Conservation (phyloP, 768 basidiomycete genomes). For the Rhodosporidiobolus odoratus region DNA sequence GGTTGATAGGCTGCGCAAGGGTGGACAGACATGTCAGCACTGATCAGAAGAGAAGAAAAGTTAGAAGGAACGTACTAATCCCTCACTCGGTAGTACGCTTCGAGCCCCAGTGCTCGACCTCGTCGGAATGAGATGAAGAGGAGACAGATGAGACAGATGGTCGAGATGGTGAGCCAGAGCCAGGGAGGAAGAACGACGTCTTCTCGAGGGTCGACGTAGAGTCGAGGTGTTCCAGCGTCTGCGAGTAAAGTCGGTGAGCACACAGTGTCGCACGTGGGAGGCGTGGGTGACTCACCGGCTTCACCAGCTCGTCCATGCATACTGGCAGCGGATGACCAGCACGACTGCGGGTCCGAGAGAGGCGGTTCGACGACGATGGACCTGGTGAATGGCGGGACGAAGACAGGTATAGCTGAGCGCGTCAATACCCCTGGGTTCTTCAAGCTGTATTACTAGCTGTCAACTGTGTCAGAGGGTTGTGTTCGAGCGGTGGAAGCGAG, state of each 20-base stretch:
- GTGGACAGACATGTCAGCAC: too few relatives aligned
- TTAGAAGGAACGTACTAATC: conserved; percentile 5
- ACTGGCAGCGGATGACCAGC: too few relatives aligned
- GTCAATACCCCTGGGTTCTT: too few relatives aligned
- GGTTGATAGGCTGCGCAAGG: neutral
- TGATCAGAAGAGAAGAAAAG: neutral
- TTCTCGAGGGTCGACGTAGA: conserved; percentile 32
- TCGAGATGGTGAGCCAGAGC: conserved; percentile 31
- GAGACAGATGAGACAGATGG: conserved; percentile 8
- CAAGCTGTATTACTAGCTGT: too few relatives aligned
- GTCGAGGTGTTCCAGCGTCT: neutral
- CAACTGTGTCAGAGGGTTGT: too few relatives aligned
- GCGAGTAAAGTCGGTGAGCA: neutral
- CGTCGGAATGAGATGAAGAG: conserved; percentile 28
- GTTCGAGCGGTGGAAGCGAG: too few relatives aligned
- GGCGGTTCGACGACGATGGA: too few relatives aligned
- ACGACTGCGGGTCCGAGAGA: too few relatives aligned
- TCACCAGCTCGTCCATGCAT: too few relatives aligned
- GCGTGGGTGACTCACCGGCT: neutral
- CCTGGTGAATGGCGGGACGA: too few relatives aligned
- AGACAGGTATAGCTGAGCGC: too few relatives aligned
- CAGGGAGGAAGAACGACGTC: conserved; percentile 15
- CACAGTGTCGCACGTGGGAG: neutral
- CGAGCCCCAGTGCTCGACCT: neutral
- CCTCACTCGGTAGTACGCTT: neutral